Conservation (phyloP, 2,329 filamentous ascomycete species). For the Aspergillus sp. region DNA sequence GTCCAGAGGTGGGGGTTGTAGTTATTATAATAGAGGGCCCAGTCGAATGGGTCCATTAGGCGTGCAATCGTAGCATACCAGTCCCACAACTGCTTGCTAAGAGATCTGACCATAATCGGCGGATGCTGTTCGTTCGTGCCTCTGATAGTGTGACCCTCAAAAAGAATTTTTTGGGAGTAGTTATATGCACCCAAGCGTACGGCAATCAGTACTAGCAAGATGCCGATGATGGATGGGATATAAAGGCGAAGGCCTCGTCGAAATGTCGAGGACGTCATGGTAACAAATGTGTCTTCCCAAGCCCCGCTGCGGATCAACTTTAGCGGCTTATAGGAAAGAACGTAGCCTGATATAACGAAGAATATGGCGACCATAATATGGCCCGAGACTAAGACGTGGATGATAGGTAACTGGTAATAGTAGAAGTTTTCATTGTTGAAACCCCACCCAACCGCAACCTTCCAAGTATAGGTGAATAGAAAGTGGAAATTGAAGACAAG, state of each 20-base stretch:
- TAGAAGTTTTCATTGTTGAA: conserved; percentile 42
- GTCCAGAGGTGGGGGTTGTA: conserved; percentile 50
- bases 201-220: conserved; percentile 42
- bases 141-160: conserved; percentile 37
- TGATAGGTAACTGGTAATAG: conserved; percentile 41
- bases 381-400: conserved; percentile 45
- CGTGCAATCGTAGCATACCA: conserved; percentile 34
- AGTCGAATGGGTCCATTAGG: conserved; percentile 41
- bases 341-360: conserved; percentile 51
- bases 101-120: conserved; percentile 30
- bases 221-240: conserved; percentile 41
- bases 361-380: conserved; percentile 51
- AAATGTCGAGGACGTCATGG: conserved; percentile 45
- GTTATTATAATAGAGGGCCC: conserved; percentile 41
- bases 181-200: conserved; percentile 44
- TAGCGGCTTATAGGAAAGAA: conserved; percentile 45
- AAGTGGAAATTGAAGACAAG: conserved; percentile 50
- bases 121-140: conserved; percentile 47
- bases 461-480: conserved; percentile 45
- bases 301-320: conserved; percentile 39
- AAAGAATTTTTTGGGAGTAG: conserved; percentile 36
- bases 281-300: conserved; percentile 41
- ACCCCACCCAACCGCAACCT: conserved; percentile 40
- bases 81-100: conserved; percentile 37
- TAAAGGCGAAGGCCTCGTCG: conserved; percentile 45